A percentile compares a stretch with the other conserved stretches of the same genome.
Evolutionary conservation across 176 grass and related monocot genomes (phyloP).

Genomic region (Paspalum vaginatum): DNA sequence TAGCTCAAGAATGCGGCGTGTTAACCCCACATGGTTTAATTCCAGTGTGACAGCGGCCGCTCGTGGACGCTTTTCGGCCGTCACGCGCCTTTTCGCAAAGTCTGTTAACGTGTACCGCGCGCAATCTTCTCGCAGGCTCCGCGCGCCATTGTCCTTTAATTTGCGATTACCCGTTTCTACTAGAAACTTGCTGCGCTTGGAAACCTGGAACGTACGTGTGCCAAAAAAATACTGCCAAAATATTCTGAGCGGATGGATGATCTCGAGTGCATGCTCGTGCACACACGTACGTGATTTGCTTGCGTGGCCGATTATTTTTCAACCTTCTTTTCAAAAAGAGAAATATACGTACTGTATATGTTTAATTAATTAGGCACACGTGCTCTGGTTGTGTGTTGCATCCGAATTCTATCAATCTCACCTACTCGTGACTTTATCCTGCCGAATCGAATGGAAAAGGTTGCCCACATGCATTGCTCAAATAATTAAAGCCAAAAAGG

Average conservation of each 20-base stretch:
- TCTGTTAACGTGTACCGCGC: conserved; percentile 26
- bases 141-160: not conserved
- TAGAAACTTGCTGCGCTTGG: not conserved
- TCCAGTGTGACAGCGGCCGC: not conserved
- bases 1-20: not conserved
- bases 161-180: not conserved
- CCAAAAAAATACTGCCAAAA: too few species aligned
- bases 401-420: conserved; percentile 21
- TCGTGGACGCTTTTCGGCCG: conserved; percentile 31
- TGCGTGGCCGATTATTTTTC: not conserved
- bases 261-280: conserved; percentile 16
- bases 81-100: conserved; percentile 24
- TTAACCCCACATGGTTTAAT: not conserved
- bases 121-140: not conserved
- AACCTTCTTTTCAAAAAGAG: not conserved
- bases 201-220: not conserved
- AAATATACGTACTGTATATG: too few species aligned
- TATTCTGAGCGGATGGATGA: not conserved
- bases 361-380: not conserved
- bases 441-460: conserved; percentile 41
- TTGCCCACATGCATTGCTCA: not conserved
- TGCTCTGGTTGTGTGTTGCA: conserved; percentile 39
- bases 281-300: conserved; percentile 27
- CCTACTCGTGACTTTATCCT: conserved; percentile 36
- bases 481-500: not conserved